Base-by-base conservation (phyloP, 2,329 filamentous ascomycete species). In the Fusarium piperis region DNA sequence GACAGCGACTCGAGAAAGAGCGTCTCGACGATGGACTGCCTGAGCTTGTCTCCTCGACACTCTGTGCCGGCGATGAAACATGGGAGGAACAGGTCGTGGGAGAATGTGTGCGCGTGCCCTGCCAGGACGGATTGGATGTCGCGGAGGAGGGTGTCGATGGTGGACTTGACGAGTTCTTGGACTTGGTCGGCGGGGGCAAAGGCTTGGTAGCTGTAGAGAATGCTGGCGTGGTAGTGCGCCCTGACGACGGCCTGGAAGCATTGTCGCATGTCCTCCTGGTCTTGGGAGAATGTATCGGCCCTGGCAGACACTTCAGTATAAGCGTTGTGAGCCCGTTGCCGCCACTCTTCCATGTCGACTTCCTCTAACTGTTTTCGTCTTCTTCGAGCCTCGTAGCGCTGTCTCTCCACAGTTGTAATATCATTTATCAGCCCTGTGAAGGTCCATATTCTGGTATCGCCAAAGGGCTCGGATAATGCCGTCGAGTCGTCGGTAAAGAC, bases 131-230 rank as follows among this genome's bases (percentile, higher is more conserved):
- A 41, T 38, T 48, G 60, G 2, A 64, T 44, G 6, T 67, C 60
- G 18, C 36, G 46, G 8, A 67, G 51, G 30, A 67, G 60, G 6
- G 23, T 20, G 20, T 63, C 48, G 12, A 67, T 41, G 5, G 32
- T 56, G 5, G 46, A 35, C 12, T 13, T 30, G 20, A 67, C 48
- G 0, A 44, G 15, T 11, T 46, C 13, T 23, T 59, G 15, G 10
- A 53, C 46, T 11, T 64, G 18, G 1, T 11, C 10, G 2, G 23
- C 15, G 1, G 55, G 18, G 1, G 62, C 62, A n/a, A 74, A 68
- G 6, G 71, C 64, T 35, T 74, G 71, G 23, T 72, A 73, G 44
- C 66, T 67, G 51, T 74, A 74, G 16, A 74, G 64, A 1, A 74
- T 61, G 10, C 59, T 70, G 12, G 72, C 66, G 38, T 70, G 59